Evolutionary conservation across 2,329 filamentous ascomycete species (phyloP), one percentile per base, ranked within the genome.

Genomic region (Calonectria hawksworthii): DNA sequence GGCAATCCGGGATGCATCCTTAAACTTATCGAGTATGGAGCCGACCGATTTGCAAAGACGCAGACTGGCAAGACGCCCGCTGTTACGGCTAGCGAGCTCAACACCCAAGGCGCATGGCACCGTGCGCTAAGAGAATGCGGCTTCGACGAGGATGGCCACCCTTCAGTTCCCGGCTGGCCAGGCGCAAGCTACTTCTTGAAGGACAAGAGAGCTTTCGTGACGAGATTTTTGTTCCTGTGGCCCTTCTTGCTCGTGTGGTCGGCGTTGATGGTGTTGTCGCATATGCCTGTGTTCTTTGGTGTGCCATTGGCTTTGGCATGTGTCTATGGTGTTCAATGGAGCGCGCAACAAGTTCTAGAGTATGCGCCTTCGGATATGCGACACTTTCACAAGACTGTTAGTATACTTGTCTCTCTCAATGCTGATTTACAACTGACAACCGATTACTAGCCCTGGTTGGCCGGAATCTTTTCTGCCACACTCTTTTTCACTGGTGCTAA

Each of bases 21-120:
- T 83, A 99, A 98, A 86, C 89, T 99, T 56, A 91, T 99, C 79
- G 97, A 99, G 87, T 98, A 98, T 84, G 98, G 97, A 61, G 93
- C 96, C 32, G 97, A 99, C 86, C 92, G 97, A 59, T 99, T 98
- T 83, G 95, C 94, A 47, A 94, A 96, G 86, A 98, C 96, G 34
- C 90, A 92, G 69, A 94, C 95, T 61, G 96, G 96, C 76, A 99
- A 99, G 89, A 97, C 96, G 10, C 97, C 97, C 0, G 91, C 93
- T 0, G 91, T 93, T 68, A 98, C 96, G 11, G 96, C 97, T 1
- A 90, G 92, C 79, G 97, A 99, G 84, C 96, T 99, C 89, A 98
- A 97, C 83, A 98, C 96, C 0, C 89, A 91, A 63, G 89, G 91
- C 30, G 93, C 95, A 67, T 99, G 96, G 95, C 93, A 94, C 78